Evolutionary conservation across 2,329 filamentous ascomycete species (phyloP), one percentile per base, ranked within the genome.

Genomic region (Akanthomyces dipterigenus): DNA sequence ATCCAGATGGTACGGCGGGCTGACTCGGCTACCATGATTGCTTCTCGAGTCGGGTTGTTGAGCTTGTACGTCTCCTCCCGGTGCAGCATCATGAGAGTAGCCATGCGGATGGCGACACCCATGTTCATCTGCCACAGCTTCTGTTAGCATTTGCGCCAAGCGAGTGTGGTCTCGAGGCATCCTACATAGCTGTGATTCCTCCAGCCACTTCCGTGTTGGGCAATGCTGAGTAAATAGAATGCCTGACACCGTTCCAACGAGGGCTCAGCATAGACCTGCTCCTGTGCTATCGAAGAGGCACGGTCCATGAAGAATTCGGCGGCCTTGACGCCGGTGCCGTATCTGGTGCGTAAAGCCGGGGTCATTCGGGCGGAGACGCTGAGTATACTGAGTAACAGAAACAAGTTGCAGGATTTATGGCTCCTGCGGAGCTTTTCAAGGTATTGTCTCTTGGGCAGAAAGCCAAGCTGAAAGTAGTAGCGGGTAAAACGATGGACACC

Each of bases 391-490:
- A 84, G 72, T 22, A 85, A 72, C 26, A 85, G 74, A 62, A 86
- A 86, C 22, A 80, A 73, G 69, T 78, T 82, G 64, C 82, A 73
- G n/a, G 78, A 78, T 16, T 73, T 73, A 31, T 75, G 73, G 59
- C 82, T 76, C 4, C 75, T 75, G 43, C 72, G 74, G n/a, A 86
- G 72, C 7, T 75, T 74, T 26, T 77, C 71, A 1, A 76, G 73
- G 57, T 85, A 84, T 55, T 76, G 71, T 26, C 79, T 73, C 69
- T 82, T 84, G 5, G 79, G 80, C 38, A 85, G 80, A 66, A 86
- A 86, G 26, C 83, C 80, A 7, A 85, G 77, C 69, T 86, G 83
- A 64, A 85, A 84, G 67, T 83, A 86, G 65, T 83, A 77, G 7
- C 72, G 72, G 1, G 78, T 83, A 65, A 86, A 84, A 46, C 76